A percentile compares a stretch with the other conserved stretches of the same genome.
Evolutionary conservation across 2,329 filamentous ascomycete genomes (phyloP).

Genomic region (Trichoderma breve): DNA sequence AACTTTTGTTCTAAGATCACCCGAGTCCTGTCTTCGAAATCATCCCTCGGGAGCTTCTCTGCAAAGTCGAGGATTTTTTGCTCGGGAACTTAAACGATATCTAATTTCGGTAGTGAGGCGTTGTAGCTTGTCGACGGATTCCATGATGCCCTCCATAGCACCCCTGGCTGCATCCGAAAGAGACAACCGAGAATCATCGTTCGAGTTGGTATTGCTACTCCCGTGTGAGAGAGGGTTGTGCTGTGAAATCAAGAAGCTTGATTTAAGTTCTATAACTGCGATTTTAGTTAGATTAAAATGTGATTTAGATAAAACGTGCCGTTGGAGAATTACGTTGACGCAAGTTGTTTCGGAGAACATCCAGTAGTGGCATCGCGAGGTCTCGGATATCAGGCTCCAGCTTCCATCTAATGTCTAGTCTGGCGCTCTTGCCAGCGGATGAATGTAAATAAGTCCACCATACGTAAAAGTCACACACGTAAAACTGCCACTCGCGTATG

Average conservation of each 20-base stretch:
- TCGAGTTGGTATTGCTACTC: neutral
- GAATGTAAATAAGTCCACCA: too few species aligned
- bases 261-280: neutral
- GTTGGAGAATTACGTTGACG: neutral
- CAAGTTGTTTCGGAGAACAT: neutral
- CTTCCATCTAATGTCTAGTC: neutral
- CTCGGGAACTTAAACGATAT: neutral
- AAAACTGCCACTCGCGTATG: too few species aligned
- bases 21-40: neutral
- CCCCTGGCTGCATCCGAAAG: neutral
- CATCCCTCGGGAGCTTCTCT: neutral
- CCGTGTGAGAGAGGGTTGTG: neutral
- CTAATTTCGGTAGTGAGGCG: neutral
- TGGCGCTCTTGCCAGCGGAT: too few species aligned
- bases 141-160: neutral
- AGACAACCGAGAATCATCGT: neutral
- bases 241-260: neutral
- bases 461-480: too few species aligned
- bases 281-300: neutral
- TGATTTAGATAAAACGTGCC: neutral
- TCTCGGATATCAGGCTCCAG: neutral
- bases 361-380: neutral
- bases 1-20: neutral
- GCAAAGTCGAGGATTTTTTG: neutral
- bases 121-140: neutral